Evolutionary conservation across 768 basidiomycete species (phyloP).

Genomic region (Suillus plorans): DNA sequence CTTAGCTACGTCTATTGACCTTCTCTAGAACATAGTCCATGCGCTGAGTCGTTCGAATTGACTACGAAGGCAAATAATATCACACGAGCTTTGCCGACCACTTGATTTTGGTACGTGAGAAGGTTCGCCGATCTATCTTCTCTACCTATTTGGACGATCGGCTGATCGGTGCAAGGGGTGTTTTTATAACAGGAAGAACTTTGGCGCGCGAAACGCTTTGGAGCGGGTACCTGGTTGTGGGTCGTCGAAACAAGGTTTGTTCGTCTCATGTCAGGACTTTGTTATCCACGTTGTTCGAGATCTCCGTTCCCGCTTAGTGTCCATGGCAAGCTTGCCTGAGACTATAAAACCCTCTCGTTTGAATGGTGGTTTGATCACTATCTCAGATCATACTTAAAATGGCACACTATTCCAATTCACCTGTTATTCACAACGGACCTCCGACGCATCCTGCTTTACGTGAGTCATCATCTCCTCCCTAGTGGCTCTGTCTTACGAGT

Average conservation of each 20-base stretch:
- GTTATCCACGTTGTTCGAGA: constrained; percentile 25
- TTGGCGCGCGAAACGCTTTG: constrained; percentile 15
- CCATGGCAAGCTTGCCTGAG: constrained; percentile 12
- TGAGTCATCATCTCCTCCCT: constrained; percentile 16
- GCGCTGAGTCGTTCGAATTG: background rate
- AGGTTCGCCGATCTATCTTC: constrained; percentile 15
- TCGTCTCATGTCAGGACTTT: constrained; percentile 30
- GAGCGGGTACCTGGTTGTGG: constrained; percentile 24
- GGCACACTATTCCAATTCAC: constrained; percentile 17
- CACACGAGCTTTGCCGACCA: constrained; percentile 16
- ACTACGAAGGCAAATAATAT: constrained; percentile 11
- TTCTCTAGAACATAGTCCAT: background rate
- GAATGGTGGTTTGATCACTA: constrained; percentile 9
- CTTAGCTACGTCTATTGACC: background rate
- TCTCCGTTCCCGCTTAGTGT: constrained; percentile 20
- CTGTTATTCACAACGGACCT: constrained; percentile 21
- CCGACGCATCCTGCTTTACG: constrained; percentile 32
- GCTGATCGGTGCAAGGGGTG: constrained; percentile 11
- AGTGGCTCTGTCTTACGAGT: background rate
- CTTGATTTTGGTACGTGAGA: constrained; percentile 19
- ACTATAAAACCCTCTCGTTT: constrained; percentile 25
- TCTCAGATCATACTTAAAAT: constrained; percentile 8
- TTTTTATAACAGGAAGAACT: constrained; percentile 18
- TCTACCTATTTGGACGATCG: constrained; percentile 15
- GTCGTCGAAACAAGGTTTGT: constrained; percentile 27